These are phyloP conservation scores for Euphorbia lathyris DNA, from an alignment of 345 rosid genomes.

Conservation along the genomic window DNA sequence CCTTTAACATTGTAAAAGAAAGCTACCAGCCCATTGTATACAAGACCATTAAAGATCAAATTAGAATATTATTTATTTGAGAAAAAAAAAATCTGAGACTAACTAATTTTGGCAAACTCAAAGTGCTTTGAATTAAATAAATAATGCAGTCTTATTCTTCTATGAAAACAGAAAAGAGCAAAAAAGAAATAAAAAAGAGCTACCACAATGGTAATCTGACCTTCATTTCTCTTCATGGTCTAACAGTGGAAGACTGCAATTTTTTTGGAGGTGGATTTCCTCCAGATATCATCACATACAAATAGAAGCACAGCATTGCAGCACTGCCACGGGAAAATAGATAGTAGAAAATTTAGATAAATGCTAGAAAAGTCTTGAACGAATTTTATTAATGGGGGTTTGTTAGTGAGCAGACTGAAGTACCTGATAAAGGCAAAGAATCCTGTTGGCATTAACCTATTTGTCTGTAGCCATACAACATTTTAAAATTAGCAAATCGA, in stretches of 20 bases:
- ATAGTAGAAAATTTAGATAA: not conserved
- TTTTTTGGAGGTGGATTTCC: conserved; percentile 98
- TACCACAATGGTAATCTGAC: not conserved
- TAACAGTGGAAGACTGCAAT: conserved; percentile 43
- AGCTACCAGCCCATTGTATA: not conserved
- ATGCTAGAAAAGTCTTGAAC: not conserved
- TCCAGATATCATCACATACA: conserved; percentile 71
- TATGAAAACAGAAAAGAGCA: not conserved
- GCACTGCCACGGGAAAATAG: conserved; percentile 44
- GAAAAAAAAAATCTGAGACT: not conserved
- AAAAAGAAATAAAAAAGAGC: too few relatives aligned
- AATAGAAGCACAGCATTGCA: conserved; percentile 77
- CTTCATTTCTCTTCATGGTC: conserved; percentile 13
- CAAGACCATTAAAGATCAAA: not conserved
- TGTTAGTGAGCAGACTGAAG: not conserved
- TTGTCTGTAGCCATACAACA: conserved; percentile 56
- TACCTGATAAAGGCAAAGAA: conserved; percentile 64
- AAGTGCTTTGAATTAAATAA: not conserved
- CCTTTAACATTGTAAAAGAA: not conserved
- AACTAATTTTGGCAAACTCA: not conserved
- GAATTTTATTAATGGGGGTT: not conserved
- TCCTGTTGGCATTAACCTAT: conserved; percentile 64
- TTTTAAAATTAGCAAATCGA: conserved; percentile 13
- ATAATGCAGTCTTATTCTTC: not conserved
- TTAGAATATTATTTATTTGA: too few relatives aligned